These are phyloP conservation scores for Wickerhamomyces kurtzmanii DNA, from an alignment of 805 yeast species.

Conservation along the genomic window DNA sequence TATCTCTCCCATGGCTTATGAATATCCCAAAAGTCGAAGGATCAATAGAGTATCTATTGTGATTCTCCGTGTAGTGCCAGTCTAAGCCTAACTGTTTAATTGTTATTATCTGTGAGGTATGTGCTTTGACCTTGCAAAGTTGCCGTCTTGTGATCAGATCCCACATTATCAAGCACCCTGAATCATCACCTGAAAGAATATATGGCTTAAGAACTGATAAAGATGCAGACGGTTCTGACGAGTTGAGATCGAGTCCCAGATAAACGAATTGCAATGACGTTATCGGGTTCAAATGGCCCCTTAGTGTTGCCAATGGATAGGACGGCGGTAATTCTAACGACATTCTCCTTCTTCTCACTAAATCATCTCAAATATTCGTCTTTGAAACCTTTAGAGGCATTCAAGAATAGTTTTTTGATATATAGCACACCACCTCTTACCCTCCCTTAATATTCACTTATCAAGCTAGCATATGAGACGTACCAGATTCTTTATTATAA, in stretches of 20 bases:
- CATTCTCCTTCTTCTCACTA: too few relatives aligned
- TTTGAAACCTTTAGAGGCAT: too few relatives aligned
- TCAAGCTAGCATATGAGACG: too few relatives aligned
- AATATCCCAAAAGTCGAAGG: constrained; percentile 27
- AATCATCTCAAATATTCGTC: too few relatives aligned
- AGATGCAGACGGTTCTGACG: too few relatives aligned
- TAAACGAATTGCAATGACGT: constrained; percentile 16
- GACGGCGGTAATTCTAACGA: constrained; percentile 1
- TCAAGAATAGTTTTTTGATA: too few relatives aligned
- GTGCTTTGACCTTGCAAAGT: constrained; percentile 48
- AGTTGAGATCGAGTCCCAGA: too few relatives aligned
- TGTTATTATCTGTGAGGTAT: constrained; percentile 38
- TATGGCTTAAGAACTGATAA: constrained; percentile 20
- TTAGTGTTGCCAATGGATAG: constrained; percentile 17
- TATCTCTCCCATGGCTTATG: constrained; percentile 63
- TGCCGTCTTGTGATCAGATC: constrained; percentile 47
- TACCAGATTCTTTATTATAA: too few relatives aligned
- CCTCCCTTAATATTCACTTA: too few relatives aligned
- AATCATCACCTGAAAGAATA: constrained; percentile 47
- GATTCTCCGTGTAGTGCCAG: constrained; percentile 12
- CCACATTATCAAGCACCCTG: constrained; percentile 63
- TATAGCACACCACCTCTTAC: too few relatives aligned
- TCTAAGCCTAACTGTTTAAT: constrained; percentile 32
- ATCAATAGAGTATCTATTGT: constrained; percentile 8
- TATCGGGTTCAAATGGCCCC: constrained; percentile 23